A percentile compares a stretch with the other conserved stretches of the same genome.
These are phyloP conservation scores for Pseudogymnoascus sp. DNA, from an alignment of 2,329 filamentous ascomycete genomes.

Conservation along the genomic window DNA sequence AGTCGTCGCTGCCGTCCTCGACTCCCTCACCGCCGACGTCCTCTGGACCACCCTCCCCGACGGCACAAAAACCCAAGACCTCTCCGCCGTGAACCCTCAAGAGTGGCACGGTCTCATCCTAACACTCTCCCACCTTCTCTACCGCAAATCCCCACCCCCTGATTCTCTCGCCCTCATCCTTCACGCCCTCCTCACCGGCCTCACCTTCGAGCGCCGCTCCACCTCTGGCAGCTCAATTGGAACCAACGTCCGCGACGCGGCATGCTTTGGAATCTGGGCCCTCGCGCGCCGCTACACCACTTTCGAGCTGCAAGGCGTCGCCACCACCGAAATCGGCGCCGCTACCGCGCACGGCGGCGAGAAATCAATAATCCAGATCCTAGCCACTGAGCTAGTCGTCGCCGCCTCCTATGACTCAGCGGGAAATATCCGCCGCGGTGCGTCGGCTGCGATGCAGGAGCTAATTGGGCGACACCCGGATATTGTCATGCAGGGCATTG, in stretches of 20 bases:
- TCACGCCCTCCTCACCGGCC: conserved; percentile 65
- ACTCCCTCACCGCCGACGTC: conserved; percentile 52
- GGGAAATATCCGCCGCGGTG: conserved; percentile 85
- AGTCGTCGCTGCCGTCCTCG: conserved; percentile 78
- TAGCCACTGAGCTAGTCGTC: conserved; percentile 73
- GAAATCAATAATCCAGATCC: conserved; percentile 57
- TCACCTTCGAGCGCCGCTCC: conserved; percentile 82
- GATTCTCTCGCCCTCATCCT: conserved; percentile 64
- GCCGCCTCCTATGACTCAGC: conserved; percentile 79
- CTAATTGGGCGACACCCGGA: conserved; percentile 88
- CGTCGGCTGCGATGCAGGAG: conserved; percentile 89
- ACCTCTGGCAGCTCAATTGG: conserved; percentile 78
- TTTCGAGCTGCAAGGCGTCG: conserved; percentile 58
- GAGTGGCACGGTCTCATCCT: conserved; percentile 91
- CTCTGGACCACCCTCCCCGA: conserved; percentile 40
- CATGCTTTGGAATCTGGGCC: conserved; percentile 94
- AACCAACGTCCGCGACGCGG: conserved; percentile 85
- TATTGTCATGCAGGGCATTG: conserved; percentile 70
- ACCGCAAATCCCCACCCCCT: conserved; percentile 69
- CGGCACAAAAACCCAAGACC: conserved; percentile 40
- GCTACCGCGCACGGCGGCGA: conserved; percentile 29
- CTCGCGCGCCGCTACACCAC: conserved; percentile 81
- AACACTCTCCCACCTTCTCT: conserved; percentile 77
- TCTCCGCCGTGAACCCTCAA: conserved; percentile 68
- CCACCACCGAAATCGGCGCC: conserved; percentile 29